Base-by-base conservation (phyloP, 2,329 filamentous ascomycete genomes). In the Immersiporthe knoxdaviesiana region DNA sequence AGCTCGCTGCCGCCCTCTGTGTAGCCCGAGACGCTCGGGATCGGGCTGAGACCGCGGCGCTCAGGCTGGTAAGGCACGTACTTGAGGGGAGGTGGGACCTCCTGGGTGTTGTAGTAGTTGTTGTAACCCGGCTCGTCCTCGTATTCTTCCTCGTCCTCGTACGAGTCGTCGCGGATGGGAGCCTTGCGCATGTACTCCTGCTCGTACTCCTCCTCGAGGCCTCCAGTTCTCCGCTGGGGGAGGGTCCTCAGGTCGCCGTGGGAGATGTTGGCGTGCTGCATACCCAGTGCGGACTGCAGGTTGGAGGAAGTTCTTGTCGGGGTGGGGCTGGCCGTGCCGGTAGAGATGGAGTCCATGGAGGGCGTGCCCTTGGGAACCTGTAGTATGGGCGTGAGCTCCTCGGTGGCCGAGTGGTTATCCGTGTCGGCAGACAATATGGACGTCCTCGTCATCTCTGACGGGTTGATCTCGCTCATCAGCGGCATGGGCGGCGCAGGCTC, bases 21-120 rank as follows among this genome's bases (percentile, higher is more conserved):
- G 75, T 94, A 95, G 72, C 94, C 96, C 14, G 93, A 95, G 21
- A 97, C 92, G 75, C 94, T 97, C 74, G 96, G 94, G 70, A 97
- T 94, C 0, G 95, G 95, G 76, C 94, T 97, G 63, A 97, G 81
- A 14, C 90, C 91, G 56, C 92, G 90, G 65, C 88, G 86, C 73
- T 91, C 88, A 14, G 88, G 85, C 74, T 90, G 86, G 72, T 92
- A 90, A 1, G 90, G 87, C n/a, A 90, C 84, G 73, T 91, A 91
- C 72, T 87, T 87, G 37, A 90, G 79, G 21, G 87, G 88, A 3
- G 87, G 86, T 2, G 88, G 88, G 2, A 91, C 88, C 71, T 90
- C 87, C 73, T 90, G 88, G 3, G 84, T 84, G 73, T 81, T 84
- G 74, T 87, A 88, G 73, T 86, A 88, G 63, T 82, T 80, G 72